Conservation (phyloP, 306 rosid species). For the Morella rubra region DNA sequence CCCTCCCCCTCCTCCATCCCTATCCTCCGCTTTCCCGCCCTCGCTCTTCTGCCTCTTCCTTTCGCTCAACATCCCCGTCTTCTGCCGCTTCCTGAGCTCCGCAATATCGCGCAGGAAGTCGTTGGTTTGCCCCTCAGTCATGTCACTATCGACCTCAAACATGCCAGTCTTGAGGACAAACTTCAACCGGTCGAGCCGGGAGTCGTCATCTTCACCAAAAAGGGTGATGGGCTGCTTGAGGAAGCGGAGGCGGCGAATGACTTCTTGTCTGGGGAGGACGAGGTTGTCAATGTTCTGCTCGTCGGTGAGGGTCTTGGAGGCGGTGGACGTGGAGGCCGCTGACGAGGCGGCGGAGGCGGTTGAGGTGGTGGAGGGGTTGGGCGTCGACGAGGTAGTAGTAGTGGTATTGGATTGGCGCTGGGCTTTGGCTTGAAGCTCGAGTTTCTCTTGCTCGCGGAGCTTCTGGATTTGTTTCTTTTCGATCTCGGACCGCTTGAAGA, state of each 20-base stretch:
- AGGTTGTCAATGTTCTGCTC: conserved; percentile 81
- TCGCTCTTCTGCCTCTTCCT: conserved; percentile 77
- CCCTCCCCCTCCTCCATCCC: conserved; percentile 67
- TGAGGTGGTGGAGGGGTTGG: conserved; percentile 31
- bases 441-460: conserved; percentile 89
- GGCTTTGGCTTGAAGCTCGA: conserved; percentile 82
- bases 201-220: conserved; percentile 88
- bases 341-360: conserved; percentile 32
- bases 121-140: conserved; percentile 96
- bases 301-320: conserved; percentile 51
- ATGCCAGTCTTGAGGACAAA: conserved; percentile 75
- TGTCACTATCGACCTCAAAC: conserved; percentile 93
- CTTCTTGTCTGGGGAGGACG: conserved; percentile 81
- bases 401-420: conserved; percentile 48
- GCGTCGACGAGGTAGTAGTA: conserved; percentile 5
- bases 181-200: conserved; percentile 81
- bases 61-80: conserved; percentile 80
- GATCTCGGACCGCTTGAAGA: conserved; percentile 91
- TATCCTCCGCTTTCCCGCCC: conserved; percentile 64
- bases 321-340: conserved; percentile 39
- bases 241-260: conserved; percentile 84
- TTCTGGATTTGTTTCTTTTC: conserved; percentile 79
- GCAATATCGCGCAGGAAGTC: conserved; percentile 91
- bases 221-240: conserved; percentile 91
- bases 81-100: conserved; percentile 94